A percentile compares a stretch with the other conserved stretches of the same genome.
Conservation (phyloP, 768 basidiomycete species). For the Amanita muscaria region DNA sequence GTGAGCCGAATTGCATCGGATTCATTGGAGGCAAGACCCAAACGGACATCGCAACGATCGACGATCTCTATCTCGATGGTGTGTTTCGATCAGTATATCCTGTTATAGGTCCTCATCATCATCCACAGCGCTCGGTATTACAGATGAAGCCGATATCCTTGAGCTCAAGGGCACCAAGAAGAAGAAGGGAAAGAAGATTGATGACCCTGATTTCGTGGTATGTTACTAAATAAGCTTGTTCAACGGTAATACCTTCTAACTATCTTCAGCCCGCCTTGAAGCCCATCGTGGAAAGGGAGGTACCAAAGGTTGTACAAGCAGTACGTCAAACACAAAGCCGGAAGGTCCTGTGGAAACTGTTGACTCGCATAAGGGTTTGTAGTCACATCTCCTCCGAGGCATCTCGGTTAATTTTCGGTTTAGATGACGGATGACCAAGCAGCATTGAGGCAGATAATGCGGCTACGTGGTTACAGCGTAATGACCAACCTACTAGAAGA, state of each 20-base stretch:
- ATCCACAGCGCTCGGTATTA: conserved; percentile 76
- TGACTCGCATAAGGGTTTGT: conserved; percentile 74
- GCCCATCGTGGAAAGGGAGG: conserved; percentile 68
- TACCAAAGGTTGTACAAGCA: conserved; percentile 87
- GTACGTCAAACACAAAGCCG: conserved; percentile 81
- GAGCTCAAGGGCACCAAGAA: conserved; percentile 90
- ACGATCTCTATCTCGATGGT: conserved; percentile 93
- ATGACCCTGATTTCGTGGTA: conserved; percentile 85
- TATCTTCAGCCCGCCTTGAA: conserved; percentile 62
- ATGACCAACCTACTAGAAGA: conserved; percentile 88
- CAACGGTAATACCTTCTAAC: conserved; percentile 4
- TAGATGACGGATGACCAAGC: conserved; percentile 81
- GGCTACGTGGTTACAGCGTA: conserved; percentile 85
- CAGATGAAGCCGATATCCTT: conserved; percentile 77
- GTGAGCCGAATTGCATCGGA: conserved; percentile 91
- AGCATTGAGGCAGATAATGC: conserved; percentile 77
- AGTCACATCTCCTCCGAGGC: neutral
- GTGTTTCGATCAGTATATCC: conserved; percentile 13
- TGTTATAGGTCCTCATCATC: neutral
- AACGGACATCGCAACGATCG: conserved; percentile 90
- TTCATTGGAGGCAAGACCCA: conserved; percentile 98
- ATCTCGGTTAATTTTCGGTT: neutral
- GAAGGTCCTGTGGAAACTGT: conserved; percentile 72
- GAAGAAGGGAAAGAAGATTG: conserved; percentile 88
- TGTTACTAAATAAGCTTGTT: conserved; percentile 12